These are phyloP conservation scores for Lipomyces anomalus DNA, from an alignment of 805 yeast species.

Conservation along the genomic window DNA sequence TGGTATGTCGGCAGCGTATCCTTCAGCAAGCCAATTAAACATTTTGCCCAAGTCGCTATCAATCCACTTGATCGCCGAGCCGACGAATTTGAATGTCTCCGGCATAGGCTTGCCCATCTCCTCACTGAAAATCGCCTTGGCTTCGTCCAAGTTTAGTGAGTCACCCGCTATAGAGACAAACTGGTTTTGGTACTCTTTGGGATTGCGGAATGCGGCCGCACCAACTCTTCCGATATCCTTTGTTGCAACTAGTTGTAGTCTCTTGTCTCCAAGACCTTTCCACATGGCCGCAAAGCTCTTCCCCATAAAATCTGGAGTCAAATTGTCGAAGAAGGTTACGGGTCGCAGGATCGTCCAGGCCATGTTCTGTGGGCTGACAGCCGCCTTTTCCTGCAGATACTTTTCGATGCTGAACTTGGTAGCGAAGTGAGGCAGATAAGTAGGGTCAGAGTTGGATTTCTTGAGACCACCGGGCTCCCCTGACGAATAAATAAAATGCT, in stretches of 20 bases:
- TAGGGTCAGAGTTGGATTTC: not conserved
- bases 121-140: not conserved
- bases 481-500: constrained; percentile 3
- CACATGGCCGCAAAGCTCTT: constrained; percentile 1
- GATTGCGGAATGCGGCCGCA: constrained; percentile 1
- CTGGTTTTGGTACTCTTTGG: not conserved
- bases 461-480: constrained; percentile 2
- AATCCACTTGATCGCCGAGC: not conserved
- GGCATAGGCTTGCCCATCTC: not conserved
- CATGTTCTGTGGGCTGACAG: not conserved
- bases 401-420: constrained; percentile 3
- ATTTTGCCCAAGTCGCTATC: not conserved
- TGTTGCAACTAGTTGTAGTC: constrained; percentile 3
- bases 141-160: constrained; percentile 5
- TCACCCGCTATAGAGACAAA: constrained; percentile 2
- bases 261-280: not conserved
- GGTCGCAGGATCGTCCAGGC: constrained; percentile 5
- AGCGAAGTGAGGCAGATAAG: constrained; percentile 4
- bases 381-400: not conserved
- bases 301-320: not conserved
- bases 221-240: constrained; percentile 3
- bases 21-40: not conserved
- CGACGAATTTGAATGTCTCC: not conserved
- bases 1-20: not conserved
- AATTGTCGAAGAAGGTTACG: constrained; percentile 2